Conservation (phyloP, 148 eudicot species). For the Limonium bicolor region DNA sequence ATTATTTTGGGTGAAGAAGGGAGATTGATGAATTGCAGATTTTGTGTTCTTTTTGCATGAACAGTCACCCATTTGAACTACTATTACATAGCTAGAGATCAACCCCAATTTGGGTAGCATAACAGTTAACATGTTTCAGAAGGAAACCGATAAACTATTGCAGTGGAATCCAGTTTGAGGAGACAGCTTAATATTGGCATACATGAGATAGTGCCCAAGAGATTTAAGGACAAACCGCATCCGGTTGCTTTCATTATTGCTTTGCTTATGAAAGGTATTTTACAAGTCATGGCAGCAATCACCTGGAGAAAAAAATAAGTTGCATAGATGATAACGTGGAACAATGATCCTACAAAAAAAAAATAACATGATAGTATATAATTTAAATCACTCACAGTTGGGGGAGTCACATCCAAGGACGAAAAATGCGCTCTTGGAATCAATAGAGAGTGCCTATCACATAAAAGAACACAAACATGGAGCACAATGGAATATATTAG, state of each 20-base stretch:
- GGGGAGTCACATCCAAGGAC: constrained; percentile 68
- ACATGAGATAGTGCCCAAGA: no score
- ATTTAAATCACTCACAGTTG: constrained; percentile 43
- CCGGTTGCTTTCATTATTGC: constrained; percentile 3
- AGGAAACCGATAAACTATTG: no score
- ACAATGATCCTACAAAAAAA: neutral
- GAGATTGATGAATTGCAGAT: no score
- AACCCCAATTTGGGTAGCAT: no score
- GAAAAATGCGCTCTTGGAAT: constrained; percentile 70
- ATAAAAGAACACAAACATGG: neutral
- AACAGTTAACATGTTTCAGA: no score
- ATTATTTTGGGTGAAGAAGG: no score
- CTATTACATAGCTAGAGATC: no score
- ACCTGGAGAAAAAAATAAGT: neutral
- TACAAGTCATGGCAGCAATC: constrained; percentile 1
- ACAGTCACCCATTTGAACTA: no score
- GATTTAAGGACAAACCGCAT: neutral
- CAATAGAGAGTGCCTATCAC: constrained; percentile 63
- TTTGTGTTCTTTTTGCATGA: no score
- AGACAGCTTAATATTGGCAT: no score
- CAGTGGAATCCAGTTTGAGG: no score
- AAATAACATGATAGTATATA: neutral
- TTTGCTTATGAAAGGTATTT: constrained; percentile 5
- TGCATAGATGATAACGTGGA: neutral
- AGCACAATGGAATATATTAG: neutral